Evolutionary conservation across 1,284 basidiomycete species (phyloP).

Genomic region (Irpex sp.): DNA sequence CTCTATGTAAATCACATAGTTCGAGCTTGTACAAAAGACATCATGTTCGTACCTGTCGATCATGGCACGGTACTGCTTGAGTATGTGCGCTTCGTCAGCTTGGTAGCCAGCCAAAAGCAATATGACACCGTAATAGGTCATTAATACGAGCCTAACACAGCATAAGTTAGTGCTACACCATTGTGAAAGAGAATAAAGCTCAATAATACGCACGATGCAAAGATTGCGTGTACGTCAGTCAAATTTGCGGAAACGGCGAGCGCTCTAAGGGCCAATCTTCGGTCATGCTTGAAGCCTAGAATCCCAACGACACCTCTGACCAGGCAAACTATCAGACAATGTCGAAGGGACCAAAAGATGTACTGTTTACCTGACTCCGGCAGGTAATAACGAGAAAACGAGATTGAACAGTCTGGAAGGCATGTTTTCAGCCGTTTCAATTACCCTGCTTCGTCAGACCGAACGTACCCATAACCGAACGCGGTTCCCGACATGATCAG

Average conservation of each 20-base stretch:
- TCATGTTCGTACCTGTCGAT: constrained; percentile 44
- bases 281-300: constrained; percentile 70
- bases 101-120: constrained; percentile 70
- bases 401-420: constrained; percentile 70
- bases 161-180: background rate
- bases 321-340: background rate
- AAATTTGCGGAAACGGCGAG: constrained; percentile 62
- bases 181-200: background rate
- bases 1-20: too few species aligned
- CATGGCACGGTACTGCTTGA: constrained; percentile 59
- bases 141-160: constrained; percentile 59
- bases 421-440: background rate
- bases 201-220: constrained; percentile 54
- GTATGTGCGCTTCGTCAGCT: constrained; percentile 61
- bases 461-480: constrained; percentile 46
- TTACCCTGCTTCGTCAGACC: constrained; percentile 22
- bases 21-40: too few species aligned
- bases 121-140: constrained; percentile 74
- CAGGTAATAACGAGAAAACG: constrained; percentile 70
- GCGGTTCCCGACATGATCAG: constrained; percentile 70
- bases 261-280: constrained; percentile 62
- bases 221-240: constrained; percentile 68
- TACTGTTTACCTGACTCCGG: constrained; percentile 55
- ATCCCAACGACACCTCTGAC: constrained; percentile 64
- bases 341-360: background rate